Evolutionary conservation across 768 basidiomycete species (phyloP).

Genomic region (Antrodiella citrinella): DNA sequence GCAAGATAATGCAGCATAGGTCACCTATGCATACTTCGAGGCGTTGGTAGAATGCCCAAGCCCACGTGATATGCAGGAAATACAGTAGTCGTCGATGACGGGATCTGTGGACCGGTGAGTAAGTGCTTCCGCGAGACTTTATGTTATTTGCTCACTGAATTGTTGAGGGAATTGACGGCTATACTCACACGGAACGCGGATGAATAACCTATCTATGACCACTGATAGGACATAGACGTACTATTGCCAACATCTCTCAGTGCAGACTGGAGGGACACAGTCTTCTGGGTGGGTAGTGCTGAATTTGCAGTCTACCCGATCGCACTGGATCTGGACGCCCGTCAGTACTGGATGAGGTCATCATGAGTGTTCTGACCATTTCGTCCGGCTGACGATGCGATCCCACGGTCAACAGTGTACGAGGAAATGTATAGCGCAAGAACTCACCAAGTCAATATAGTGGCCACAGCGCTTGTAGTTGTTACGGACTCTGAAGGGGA

Average conservation of each 20-base stretch:
- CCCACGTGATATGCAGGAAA: constrained; percentile 19
- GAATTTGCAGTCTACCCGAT: constrained; percentile 61
- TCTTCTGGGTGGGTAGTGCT: constrained; percentile 52
- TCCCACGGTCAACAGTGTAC: constrained; percentile 10
- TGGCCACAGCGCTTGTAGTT: constrained; percentile 53
- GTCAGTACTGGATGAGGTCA: constrained; percentile 16
- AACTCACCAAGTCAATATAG: constrained; percentile 41
- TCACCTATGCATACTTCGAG: constrained; percentile 10
- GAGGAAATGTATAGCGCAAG: constrained; percentile 6
- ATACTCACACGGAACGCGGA: constrained; percentile 8
- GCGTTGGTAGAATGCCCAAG: constrained; percentile 13
- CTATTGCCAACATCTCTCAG: constrained; percentile 70
- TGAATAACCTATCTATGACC: background rate
- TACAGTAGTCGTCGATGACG: constrained; percentile 22
- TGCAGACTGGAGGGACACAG: constrained; percentile 51
- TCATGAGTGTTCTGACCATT: constrained; percentile 33
- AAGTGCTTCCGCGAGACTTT: constrained; percentile 3
- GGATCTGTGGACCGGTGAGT: constrained; percentile 13
- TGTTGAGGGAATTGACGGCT: constrained; percentile 69
- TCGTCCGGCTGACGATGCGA: constrained; percentile 44
- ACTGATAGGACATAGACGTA: constrained; percentile 29
- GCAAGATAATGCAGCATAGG: background rate
- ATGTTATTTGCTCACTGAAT: constrained; percentile 41
- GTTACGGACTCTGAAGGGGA: constrained; percentile 48
- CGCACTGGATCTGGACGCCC: constrained; percentile 51